Evolutionary conservation across 306 rosid species (phyloP).

Genomic region (Ormosia semicastrata): DNA sequence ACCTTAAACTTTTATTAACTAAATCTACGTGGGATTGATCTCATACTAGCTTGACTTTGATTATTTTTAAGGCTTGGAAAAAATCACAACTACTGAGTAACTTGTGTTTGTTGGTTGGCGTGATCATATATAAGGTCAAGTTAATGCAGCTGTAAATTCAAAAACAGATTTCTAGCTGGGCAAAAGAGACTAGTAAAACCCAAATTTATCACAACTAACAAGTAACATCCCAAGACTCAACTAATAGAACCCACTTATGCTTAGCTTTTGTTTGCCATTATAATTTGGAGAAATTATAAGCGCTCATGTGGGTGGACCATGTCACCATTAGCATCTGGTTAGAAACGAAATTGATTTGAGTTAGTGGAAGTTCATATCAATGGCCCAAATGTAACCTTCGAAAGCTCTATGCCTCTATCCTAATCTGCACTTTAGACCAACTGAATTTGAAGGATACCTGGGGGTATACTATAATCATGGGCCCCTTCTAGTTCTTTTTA

Average conservation of each 20-base stretch:
- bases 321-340: background rate
- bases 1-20: too few species aligned
- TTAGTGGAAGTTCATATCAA: background rate
- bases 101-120: background rate
- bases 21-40: too few species aligned
- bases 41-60: too few species aligned
- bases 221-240: background rate
- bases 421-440: conserved; percentile 47
- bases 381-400: conserved; percentile 27
- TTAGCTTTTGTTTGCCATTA: background rate
- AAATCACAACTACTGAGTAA: background rate
- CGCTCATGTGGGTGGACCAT: conserved; percentile 36
- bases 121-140: background rate
- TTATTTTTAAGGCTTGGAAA: too few species aligned
- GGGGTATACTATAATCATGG: conserved; percentile 1
- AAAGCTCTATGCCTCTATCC: conserved; percentile 25
- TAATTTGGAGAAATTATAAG: background rate
- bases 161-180: background rate
- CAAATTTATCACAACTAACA: background rate
- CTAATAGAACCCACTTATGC: background rate
- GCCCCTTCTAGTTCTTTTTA: conserved; percentile 12
- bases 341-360: conserved; percentile 20
- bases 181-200: background rate
- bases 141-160: background rate
- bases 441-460: conserved; percentile 23